These are phyloP conservation scores for Diaporthe destruens DNA, from an alignment of 2,329 filamentous ascomycete species.

Conservation along the genomic window DNA sequence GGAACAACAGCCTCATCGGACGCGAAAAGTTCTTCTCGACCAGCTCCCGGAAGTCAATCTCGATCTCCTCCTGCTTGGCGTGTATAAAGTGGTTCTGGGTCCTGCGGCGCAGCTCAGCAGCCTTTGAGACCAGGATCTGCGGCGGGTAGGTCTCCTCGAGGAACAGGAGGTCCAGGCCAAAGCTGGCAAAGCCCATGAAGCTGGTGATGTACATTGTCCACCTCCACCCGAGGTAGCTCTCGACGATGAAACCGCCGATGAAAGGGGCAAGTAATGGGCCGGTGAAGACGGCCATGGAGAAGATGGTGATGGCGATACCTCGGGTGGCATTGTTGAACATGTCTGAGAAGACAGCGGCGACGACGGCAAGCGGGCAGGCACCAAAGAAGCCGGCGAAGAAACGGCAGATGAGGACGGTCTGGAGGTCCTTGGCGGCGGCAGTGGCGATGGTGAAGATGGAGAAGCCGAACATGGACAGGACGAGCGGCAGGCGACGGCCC, in stretches of 20 bases:
- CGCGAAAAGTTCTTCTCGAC: conserved; percentile 76
- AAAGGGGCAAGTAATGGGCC: conserved; percentile 77
- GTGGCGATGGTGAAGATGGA: conserved; percentile 75
- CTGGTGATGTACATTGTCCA: conserved; percentile 77
- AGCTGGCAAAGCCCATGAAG: conserved; percentile 73
- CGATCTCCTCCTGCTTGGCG: conserved; percentile 79
- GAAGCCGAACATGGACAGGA: conserved; percentile 76
- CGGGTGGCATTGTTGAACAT: conserved; percentile 76
- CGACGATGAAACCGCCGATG: conserved; percentile 75
- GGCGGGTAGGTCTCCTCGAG: conserved; percentile 79
- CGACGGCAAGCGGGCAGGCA: conserved; percentile 76
- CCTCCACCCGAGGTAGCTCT: conserved; percentile 76
- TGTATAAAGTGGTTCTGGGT: conserved; percentile 79
- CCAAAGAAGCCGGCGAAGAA: conserved; percentile 82
- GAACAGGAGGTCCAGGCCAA: conserved; percentile 71
- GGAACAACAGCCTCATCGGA: conserved; percentile 73
- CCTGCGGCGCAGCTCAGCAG: conserved; percentile 70
- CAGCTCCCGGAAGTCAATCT: conserved; percentile 74
- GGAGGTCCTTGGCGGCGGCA: conserved; percentile 75
- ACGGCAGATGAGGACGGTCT: conserved; percentile 77
- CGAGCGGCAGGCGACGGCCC: conserved; percentile 73
- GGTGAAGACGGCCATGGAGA: conserved; percentile 73
- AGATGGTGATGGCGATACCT: conserved; percentile 69
- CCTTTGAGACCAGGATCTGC: conserved; percentile 72
- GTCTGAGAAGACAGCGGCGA: conserved; percentile 79